These are phyloP conservation scores for Neonothopanus nambi DNA, from an alignment of 1,284 basidiomycete genomes.

Conservation along the genomic window DNA sequence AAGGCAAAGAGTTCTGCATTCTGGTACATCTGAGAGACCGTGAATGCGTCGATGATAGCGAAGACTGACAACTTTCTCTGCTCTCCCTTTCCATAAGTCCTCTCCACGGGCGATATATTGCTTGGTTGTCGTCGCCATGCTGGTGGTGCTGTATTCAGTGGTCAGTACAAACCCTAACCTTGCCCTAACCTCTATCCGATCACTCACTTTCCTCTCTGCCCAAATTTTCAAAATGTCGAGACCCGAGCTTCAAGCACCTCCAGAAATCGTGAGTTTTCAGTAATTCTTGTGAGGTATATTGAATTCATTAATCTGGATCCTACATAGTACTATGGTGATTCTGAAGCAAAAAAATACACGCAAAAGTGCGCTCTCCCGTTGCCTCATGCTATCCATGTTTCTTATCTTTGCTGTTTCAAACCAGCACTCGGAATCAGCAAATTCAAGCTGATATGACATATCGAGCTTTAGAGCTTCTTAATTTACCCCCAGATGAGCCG, in stretches of 20 bases:
- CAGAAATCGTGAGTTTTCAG: slow-evolving; percentile 81
- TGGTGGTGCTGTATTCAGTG: too few relatives aligned
- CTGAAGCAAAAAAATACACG: slow-evolving; percentile 96
- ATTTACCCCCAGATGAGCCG: slow-evolving; percentile 75
- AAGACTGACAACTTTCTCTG: slow-evolving; percentile 83
- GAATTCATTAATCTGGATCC: slow-evolving; percentile 15
- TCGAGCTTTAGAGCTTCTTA: slow-evolving; percentile 90
- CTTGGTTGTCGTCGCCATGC: slow-evolving; percentile 73
- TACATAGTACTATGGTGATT: slow-evolving; percentile 91
- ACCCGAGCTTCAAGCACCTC: slow-evolving; percentile 94
- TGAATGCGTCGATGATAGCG: not conserved
- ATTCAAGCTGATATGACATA: slow-evolving; percentile 99
- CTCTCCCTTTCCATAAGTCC: slow-evolving; percentile 87
- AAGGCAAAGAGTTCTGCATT: slow-evolving; percentile 97
- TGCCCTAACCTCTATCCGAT: not conserved
- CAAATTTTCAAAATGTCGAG: slow-evolving; percentile 70
- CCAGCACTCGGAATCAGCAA: slow-evolving; percentile 91
- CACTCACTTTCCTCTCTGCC: not conserved
- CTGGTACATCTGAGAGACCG: slow-evolving; percentile 41
- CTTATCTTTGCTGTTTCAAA: slow-evolving; percentile 4
- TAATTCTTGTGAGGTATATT: not conserved
- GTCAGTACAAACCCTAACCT: slow-evolving; percentile 10
- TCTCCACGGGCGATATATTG: slow-evolving; percentile 85
- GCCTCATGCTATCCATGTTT: slow-evolving; percentile 11
- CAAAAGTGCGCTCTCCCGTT: slow-evolving; percentile 65